Evolutionary conservation across 495 filamentous ascomycete genomes (phyloP).

Genomic region (Penicillium herquei): DNA sequence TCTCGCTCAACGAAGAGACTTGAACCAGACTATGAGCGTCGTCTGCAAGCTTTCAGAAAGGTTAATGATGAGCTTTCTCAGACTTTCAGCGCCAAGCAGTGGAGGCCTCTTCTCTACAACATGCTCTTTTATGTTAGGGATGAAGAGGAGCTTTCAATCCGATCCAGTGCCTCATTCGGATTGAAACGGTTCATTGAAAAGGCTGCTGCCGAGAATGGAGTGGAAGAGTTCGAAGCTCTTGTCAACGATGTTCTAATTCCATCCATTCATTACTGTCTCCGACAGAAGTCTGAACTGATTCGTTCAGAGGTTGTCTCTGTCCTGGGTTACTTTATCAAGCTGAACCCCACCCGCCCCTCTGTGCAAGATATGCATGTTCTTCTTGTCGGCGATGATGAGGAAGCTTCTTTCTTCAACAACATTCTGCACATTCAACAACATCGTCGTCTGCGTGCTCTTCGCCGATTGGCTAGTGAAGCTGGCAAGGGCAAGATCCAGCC

Average conservation of each 20-base stretch:
- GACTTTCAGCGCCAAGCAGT: conserved; percentile 69
- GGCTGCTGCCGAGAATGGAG: conserved; percentile 32
- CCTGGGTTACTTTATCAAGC: conserved; percentile 72
- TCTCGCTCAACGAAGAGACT: conserved; percentile 65
- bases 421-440: conserved; percentile 89
- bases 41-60: conserved; percentile 70
- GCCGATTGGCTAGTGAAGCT: conserved; percentile 67
- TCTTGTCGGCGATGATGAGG: conserved; percentile 74
- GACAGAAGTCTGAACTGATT: conserved; percentile 77
- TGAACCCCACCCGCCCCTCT: conserved; percentile 63
- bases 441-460: conserved; percentile 79
- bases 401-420: conserved; percentile 91
- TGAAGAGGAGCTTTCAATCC: conserved; percentile 80
- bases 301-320: conserved; percentile 75
- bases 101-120: conserved; percentile 88
- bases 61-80: conserved; percentile 58
- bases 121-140: conserved; percentile 85
- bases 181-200: conserved; percentile 78
- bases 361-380: conserved; percentile 74
- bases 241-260: conserved; percentile 66
- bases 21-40: conserved; percentile 81
- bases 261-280: conserved; percentile 68
- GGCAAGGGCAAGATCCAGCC: conserved; percentile 60
- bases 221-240: conserved; percentile 49
- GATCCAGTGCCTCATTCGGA: conserved; percentile 79